Evolutionary conservation across 352 stramenopile genomes (phyloP).

Genomic region (Phytophthora capsici): DNA sequence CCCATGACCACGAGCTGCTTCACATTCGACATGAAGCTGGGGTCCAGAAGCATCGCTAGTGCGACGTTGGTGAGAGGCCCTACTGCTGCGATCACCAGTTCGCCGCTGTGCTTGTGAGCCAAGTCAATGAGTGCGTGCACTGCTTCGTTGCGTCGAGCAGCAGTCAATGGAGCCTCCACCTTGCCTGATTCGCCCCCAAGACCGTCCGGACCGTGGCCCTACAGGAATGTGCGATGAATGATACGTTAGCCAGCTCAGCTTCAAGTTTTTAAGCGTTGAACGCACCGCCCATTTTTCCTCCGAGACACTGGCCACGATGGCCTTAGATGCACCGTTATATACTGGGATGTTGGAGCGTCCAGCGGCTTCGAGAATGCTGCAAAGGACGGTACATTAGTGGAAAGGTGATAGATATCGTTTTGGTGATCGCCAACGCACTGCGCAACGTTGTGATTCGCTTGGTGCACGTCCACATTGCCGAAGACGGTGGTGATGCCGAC

Average conservation of each 20-base stretch:
- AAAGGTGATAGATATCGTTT: not conserved
- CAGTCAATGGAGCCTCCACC: conserved; percentile 32
- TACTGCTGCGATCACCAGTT: conserved; percentile 80
- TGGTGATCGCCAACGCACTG: conserved; percentile 49
- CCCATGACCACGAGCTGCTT: conserved; percentile 81
- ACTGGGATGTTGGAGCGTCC: conserved; percentile 58
- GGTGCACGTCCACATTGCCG: conserved; percentile 81
- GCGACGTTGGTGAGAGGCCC: conserved; percentile 84
- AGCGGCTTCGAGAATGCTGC: conserved; percentile 69
- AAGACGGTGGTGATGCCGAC: conserved; percentile 84
- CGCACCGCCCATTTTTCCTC: conserved; percentile 66
- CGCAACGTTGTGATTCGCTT: conserved; percentile 83
- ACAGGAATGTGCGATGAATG: not conserved
- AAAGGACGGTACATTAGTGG: not conserved
- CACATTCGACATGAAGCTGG: conserved; percentile 63
- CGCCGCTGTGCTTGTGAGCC: conserved; percentile 55
- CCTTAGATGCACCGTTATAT: conserved; percentile 65
- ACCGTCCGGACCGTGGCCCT: conserved; percentile 78
- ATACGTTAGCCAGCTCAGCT: not conserved
- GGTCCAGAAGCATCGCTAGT: conserved; percentile 76
- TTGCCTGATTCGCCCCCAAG: conserved; percentile 64
- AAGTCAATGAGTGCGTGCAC: conserved; percentile 73
- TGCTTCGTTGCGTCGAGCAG: conserved; percentile 61
- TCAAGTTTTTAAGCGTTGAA: not conserved
- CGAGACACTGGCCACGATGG: conserved; percentile 72